phyloP scores from a whole-genome alignment of 1,139 yeast genomes.

The Torulaspora globosa region DNA sequence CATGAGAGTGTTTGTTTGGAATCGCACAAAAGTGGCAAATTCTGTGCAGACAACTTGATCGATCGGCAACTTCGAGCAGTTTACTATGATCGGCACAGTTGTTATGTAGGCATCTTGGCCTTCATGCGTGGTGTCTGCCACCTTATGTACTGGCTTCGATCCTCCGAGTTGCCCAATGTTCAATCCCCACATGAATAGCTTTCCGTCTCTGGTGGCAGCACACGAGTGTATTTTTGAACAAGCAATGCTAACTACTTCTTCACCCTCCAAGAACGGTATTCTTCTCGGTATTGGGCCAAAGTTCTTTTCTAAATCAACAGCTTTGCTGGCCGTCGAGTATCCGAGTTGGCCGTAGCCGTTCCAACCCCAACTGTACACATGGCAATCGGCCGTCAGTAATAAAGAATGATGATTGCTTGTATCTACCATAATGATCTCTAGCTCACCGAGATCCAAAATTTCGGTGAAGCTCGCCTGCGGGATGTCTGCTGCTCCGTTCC shows the following conservation, averaged over 20 bases:
- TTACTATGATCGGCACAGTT: slow-evolving; percentile 21
- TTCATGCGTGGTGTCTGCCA: slow-evolving; percentile 20
- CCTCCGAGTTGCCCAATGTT: slow-evolving; percentile 83
- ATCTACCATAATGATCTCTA: slow-evolving; percentile 43
- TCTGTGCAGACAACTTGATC: slow-evolving; percentile 65
- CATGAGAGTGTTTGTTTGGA: slow-evolving; percentile 57
- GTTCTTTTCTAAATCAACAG: slow-evolving; percentile 37
- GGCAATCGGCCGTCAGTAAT: slow-evolving; percentile 48
- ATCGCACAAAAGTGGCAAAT: slow-evolving; percentile 62
- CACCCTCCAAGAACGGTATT: slow-evolving; percentile 48
- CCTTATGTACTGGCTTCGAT: slow-evolving; percentile 26
- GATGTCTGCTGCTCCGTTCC: slow-evolving; percentile 46
- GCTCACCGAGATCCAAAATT: slow-evolving; percentile 31
- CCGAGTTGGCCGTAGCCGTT: slow-evolving; percentile 68
- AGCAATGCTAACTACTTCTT: slow-evolving; percentile 48
- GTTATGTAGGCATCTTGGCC: slow-evolving; percentile 24
- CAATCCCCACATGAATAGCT: slow-evolving; percentile 71
- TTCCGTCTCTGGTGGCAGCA: slow-evolving; percentile 52
- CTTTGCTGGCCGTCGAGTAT: slow-evolving; percentile 40
- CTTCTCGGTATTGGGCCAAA: slow-evolving; percentile 48
- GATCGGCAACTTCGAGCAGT: slow-evolving; percentile 38
- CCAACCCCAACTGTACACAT: slow-evolving; percentile 74
- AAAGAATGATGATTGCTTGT: slow-evolving; percentile 67
- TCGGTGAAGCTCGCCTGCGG: slow-evolving; percentile 41
- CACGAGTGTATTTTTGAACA: slow-evolving; percentile 70